Evolutionary conservation across 257 asterid species (phyloP).

Genomic region (Solanum chmielewskii): DNA sequence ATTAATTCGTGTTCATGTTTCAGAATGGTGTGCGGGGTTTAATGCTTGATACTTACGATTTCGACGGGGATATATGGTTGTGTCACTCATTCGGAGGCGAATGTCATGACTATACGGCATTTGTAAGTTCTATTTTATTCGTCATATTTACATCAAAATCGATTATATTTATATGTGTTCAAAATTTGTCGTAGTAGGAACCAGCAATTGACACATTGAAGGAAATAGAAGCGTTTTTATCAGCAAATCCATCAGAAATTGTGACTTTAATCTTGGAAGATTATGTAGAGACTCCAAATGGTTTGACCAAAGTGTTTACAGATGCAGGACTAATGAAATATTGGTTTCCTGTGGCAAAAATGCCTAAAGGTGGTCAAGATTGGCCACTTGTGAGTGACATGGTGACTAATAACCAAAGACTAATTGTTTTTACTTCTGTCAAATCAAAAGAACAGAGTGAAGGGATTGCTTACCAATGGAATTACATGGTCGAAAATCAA

Average conservation of each 20-base stretch:
- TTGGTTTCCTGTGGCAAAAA: constrained; percentile 63
- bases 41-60: constrained; percentile 83
- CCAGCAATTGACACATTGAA: constrained; percentile 47
- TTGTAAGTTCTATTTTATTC: constrained; percentile 21
- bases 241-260: constrained; percentile 64
- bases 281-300: constrained; percentile 56
- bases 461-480: constrained; percentile 90
- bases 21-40: constrained; percentile 85
- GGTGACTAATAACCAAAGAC: constrained; percentile 58
- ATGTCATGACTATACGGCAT: constrained; percentile 68
- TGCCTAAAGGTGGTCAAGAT: constrained; percentile 59
- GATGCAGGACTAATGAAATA: constrained; percentile 65
- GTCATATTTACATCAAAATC: background rate
- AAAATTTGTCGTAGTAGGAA: constrained; percentile 14
- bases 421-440: constrained; percentile 55
- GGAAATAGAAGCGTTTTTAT: constrained; percentile 57
- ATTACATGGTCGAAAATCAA: constrained; percentile 89
- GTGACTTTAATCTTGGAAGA: constrained; percentile 81
- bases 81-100: constrained; percentile 82
- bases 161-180: background rate
- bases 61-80: constrained; percentile 60
- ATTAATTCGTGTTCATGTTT: background rate
- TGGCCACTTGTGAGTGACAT: constrained; percentile 79
- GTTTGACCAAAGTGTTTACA: constrained; percentile 54
- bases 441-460: constrained; percentile 53